Base-by-base conservation (phyloP, 2,329 filamentous ascomycete genomes). In the Lecanicillium sp. region DNA sequence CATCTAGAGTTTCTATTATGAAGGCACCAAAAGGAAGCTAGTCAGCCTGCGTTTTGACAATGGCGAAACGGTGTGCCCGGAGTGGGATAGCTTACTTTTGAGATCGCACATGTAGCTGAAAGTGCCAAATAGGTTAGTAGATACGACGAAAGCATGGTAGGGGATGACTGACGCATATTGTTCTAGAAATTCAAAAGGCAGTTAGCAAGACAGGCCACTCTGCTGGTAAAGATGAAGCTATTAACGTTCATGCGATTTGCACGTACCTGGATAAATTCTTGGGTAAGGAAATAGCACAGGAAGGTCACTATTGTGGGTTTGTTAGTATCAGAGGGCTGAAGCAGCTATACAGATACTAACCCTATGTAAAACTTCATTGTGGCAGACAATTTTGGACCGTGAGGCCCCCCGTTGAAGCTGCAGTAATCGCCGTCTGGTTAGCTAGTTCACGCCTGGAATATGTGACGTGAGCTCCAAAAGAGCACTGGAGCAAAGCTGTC, bases 1-100 rank as follows among this genome's bases (percentile, higher is more conserved):
- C 84, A 71, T 98, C 92, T 54, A 98, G 81, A 15, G 92, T 96
- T 50, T 69, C 71, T 75, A 34, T 7, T 14, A 3, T 3, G 22
- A 25, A 25, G 7, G 22, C 22, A 25, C 22, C 7, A 25, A 25
- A 11, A 25, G 22, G 6, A 6, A 25, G 22, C 11, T 11, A 25
- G 22, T 25, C 22, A 25, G 22, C 11, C 22, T 11, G 22, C 11
- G 7, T 6, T 6, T 25, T 6, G 22, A 25, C 11, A 25, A 11
- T 7, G 22, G 6, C 22, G n/a, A n/a, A n/a, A n/a, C n/a, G n/a
- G n/a, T n/a, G 22, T 11, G 7, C 22, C 22, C 22, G 22, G 11
- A 25, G 22, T 6, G 11, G 11, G 22, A 11, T 25, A 25, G 22
- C 22, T 38, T 55, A 74, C 71, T 73, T 54, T 75, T 75, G 45